Evolutionary conservation across 2,329 filamentous ascomycete genomes (phyloP).

Genomic region (Thelonectria discophora): DNA sequence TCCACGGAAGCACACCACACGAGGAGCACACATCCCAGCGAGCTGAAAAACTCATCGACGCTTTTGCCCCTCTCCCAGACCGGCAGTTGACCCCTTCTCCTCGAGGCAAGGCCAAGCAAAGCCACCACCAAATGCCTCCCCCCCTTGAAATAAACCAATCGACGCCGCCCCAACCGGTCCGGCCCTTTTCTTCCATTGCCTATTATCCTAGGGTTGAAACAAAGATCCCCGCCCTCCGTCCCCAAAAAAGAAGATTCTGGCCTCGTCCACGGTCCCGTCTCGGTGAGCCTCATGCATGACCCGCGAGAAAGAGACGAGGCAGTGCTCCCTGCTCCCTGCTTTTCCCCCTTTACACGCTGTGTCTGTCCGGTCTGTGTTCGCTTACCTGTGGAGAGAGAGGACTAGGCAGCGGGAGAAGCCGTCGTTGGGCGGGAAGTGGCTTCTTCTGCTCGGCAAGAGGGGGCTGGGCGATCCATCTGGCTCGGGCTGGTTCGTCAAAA

Average conservation of each 20-base stretch:
- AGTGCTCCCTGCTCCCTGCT: too few relatives aligned
- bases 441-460: background rate
- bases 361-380: constrained; percentile 1
- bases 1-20: too few relatives aligned
- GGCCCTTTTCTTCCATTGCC: constrained; percentile 10
- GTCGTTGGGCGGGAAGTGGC: background rate
- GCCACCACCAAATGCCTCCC: background rate
- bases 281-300: too few relatives aligned
- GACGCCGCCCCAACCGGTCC: background rate
- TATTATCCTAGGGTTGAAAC: too few relatives aligned
- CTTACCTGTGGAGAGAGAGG: background rate
- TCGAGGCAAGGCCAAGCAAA: too few relatives aligned
- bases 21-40: background rate
- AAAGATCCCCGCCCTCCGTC: too few relatives aligned
- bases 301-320: too few relatives aligned
- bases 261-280: too few relatives aligned
- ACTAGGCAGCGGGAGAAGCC: background rate
- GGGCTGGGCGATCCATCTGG: background rate
- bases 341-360: too few relatives aligned
- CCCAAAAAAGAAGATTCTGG: too few relatives aligned
- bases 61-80: background rate
- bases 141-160: constrained; percentile 7
- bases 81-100: background rate
- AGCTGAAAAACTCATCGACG: background rate
- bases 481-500: background rate